Evolutionary conservation across 2,329 filamentous ascomycete species (phyloP), one percentile per base, ranked within the genome.

Genomic region (Aspergillus cejpii): DNA sequence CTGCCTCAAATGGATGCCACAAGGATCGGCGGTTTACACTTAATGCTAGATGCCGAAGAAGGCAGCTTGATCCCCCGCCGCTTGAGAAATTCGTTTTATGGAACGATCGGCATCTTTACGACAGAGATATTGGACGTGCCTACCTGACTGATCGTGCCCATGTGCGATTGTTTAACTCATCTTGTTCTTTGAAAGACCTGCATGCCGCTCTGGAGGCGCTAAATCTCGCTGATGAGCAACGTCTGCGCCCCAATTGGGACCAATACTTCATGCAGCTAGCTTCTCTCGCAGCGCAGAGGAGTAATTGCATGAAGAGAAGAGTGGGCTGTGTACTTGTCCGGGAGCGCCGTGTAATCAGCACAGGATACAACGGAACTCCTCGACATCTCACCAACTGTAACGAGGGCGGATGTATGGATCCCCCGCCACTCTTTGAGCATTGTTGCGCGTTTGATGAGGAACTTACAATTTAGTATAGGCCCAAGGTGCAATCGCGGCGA

Each of bases 251-350:
- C 1, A 83, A 80, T 39, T 98, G 92, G 92, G 92, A 98, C 68
- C 83, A 86, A 59, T 98, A 98, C 72, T 98, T 98, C 64, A 98
- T 98, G 92, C 81, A 87, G 31, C 75, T 98, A n/a, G 90, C 92
- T 4, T 88, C 86, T 26, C 80, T 98, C 38, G 92, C 92, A 6
- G 87, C 91, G 0, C 85, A 88, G 56, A 80, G 92, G 52, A 88
- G 84, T 62, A 98, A 98, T 68, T 98, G 92, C 73, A 98, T 98
- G 92, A 96, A 97, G 71, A 79, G 92, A 23, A 82, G 91, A 53
- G 92, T 98, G 1, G 92, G 92, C 6, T 96, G 90, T 69, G 92
- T 97, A 5, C 76, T 98, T 7, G 90, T 97, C 26, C 77, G 84
- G 51, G 84, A 89, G 61, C 83, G 83, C 59, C 80, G 90, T 55